Conservation (phyloP, 2,329 filamentous ascomycete genomes). For the Penicillium sp. region DNA sequence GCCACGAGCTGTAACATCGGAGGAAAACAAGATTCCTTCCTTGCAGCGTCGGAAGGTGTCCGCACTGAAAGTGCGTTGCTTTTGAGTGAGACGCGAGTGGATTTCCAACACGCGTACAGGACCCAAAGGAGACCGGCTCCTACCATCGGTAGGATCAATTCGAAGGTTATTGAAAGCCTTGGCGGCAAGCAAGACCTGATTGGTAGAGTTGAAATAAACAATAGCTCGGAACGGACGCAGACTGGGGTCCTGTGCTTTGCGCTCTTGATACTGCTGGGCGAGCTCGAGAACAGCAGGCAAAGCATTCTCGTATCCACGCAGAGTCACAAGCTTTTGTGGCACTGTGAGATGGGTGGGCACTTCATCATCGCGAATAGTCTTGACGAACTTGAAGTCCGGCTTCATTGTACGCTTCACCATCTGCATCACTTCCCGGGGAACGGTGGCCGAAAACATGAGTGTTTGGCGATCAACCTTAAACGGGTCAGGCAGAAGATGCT, state of each 20-base stretch:
- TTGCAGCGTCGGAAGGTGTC: slow-evolving; percentile 62
- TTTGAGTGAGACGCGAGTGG: slow-evolving; percentile 71
- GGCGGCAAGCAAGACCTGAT: slow-evolving; percentile 60
- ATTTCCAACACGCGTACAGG: slow-evolving; percentile 53
- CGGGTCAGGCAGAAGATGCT: slow-evolving; percentile 57
- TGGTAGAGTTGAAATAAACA: slow-evolving; percentile 78
- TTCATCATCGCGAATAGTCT: slow-evolving; percentile 79
- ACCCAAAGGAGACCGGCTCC: slow-evolving; percentile 25
- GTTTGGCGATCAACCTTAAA: slow-evolving; percentile 69
- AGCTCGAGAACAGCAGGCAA: slow-evolving; percentile 74
- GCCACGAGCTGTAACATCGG: slow-evolving; percentile 72
- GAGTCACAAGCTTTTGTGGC: slow-evolving; percentile 67
- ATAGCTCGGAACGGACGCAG: slow-evolving; percentile 85
- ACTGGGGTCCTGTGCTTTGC: slow-evolving; percentile 34
- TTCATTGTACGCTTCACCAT: slow-evolving; percentile 76
- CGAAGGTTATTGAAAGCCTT: slow-evolving; percentile 52
- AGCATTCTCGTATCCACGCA: slow-evolving; percentile 66
- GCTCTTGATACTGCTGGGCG: slow-evolving; percentile 54
- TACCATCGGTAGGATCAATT: slow-evolving; percentile 6
- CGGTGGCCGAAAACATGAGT: slow-evolving; percentile 90
- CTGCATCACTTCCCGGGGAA: slow-evolving; percentile 73
- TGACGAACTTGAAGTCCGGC: slow-evolving; percentile 77
- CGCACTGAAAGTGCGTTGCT: slow-evolving; percentile 61
- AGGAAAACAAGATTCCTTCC: slow-evolving; percentile 65
- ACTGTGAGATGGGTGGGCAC: slow-evolving; percentile 77